Percentiles rank a stretch among this genome's conserved stretches.
These are phyloP conservation scores for Luzula sylvatica DNA, from an alignment of 176 grass and related monocot genomes.

Conservation along the genomic window DNA sequence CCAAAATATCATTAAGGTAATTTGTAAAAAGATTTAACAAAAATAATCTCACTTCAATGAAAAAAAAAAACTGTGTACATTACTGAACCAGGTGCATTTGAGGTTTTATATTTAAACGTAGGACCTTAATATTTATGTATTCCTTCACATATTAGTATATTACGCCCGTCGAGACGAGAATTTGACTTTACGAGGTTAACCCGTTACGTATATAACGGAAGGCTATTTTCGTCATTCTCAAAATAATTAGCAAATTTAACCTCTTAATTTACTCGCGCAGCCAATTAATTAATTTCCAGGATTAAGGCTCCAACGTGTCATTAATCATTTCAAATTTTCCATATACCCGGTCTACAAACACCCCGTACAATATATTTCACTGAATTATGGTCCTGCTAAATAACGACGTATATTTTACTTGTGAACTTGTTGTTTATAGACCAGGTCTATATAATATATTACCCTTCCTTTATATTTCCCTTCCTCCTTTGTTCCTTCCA, in stretches of 20 bases:
- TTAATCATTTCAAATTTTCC: neutral
- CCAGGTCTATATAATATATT: neutral
- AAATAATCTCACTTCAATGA: too few species aligned
- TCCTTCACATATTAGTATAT: neutral
- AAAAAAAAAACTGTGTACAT: neutral
- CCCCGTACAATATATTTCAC: too few species aligned
- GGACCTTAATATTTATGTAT: too few species aligned
- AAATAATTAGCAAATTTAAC: too few species aligned
- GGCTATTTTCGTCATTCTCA: neutral
- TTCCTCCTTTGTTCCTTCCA: neutral
- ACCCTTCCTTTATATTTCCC: slow-evolving; percentile 16
- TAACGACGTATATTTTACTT: neutral
- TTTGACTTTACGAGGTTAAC: slow-evolving; percentile 41
- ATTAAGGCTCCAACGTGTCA: slow-evolving; percentile 23
- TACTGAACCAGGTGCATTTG: slow-evolving; percentile 3
- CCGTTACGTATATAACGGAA: slow-evolving; percentile 31
- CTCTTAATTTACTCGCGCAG: slow-evolving; percentile 5
- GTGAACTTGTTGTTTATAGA: neutral
- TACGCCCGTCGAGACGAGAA: slow-evolving; percentile 20
- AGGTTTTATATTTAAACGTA: too few species aligned
- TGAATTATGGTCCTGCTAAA: neutral
- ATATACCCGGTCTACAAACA: neutral
- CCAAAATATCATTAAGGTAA: too few species aligned
- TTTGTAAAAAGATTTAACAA: too few species aligned
- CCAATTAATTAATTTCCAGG: slow-evolving; percentile 25